Evolutionary conservation across 2,329 filamentous ascomycete genomes (phyloP).

Genomic region (Sclerotinia borealis): DNA sequence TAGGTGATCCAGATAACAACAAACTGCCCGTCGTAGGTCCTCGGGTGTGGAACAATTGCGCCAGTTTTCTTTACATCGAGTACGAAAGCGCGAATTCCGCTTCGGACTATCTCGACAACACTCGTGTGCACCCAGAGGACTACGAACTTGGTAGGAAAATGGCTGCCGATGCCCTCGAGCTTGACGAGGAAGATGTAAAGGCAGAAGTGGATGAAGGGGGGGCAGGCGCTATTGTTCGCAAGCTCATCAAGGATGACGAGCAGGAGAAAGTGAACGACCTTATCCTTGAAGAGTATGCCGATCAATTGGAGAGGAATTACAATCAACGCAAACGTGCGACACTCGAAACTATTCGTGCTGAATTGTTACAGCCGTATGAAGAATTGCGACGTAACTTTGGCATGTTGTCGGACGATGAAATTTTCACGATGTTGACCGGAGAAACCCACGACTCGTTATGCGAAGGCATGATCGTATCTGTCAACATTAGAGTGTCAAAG

Average conservation of each 20-base stretch:
- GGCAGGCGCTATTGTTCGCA: conserved; percentile 82
- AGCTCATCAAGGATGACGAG: conserved; percentile 89
- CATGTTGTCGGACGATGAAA: conserved; percentile 63
- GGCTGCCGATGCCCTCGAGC: conserved; percentile 90
- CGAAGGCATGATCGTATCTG: conserved; percentile 88
- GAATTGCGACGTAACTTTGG: conserved; percentile 81
- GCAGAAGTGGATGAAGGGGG: conserved; percentile 89
- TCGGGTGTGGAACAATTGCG: conserved; percentile 93
- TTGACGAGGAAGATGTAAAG: conserved; percentile 97
- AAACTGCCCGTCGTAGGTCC: conserved; percentile 76
- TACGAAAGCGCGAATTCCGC: conserved; percentile 77
- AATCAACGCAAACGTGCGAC: conserved; percentile 93
- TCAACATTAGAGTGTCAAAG: conserved; percentile 81
- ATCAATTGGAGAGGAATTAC: conserved; percentile 88
- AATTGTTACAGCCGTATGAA: conserved; percentile 88
- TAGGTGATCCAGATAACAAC: conserved; percentile 78
- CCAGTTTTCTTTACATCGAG: conserved; percentile 87
- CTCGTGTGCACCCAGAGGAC: conserved; percentile 94
- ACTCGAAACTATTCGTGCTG: conserved; percentile 89
- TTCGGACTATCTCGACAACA: conserved; percentile 92
- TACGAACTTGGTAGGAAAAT: conserved; percentile 98
- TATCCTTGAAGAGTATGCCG: conserved; percentile 92
- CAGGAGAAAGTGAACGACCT: conserved; percentile 95
- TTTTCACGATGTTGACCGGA: conserved; percentile 95
- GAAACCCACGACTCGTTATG: conserved; percentile 79